Base-by-base conservation (phyloP, 129 eudicot species). In the Gnaphalium uliginosum region DNA sequence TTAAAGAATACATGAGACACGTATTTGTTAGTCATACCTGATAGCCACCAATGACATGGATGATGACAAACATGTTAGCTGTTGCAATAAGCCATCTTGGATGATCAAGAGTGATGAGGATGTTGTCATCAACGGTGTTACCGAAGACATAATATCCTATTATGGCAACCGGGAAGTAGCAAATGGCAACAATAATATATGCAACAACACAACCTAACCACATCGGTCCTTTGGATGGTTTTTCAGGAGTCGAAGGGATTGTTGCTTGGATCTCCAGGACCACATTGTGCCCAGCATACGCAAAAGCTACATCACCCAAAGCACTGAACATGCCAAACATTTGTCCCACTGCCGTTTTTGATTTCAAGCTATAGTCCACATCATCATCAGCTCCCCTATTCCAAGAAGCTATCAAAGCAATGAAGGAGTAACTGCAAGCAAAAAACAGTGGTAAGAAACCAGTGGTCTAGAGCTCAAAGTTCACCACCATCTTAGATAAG, bases 221-320 rank as follows among this genome's bases (percentile, higher is more conserved):
- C 93, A 90, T 90, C 1, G 93, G 83, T 8, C 53, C 77, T 81
- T 86, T 86, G 15, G 93, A 90, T 3, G 93, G 89, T 30, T 69
- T 84, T 71, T 86, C 96, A 0, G 93, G 89, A 6, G 93, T 88
- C 4, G 96, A 90, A 74, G 96, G 93, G 54, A 90, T 84, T n/a
- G 93, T 90, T n/a, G 96, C 96, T 76, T 90, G 93, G 77, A 90
- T 90, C 48, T 90, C 96, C 66, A 90, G 66, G 58, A 87, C 96
- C 24, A 90, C 96, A 73, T 81, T 87, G 79, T 91, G 94, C 2
- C 94, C 94, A 4, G 91, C 94, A 51, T 80, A 91, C 6, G 97
- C 89, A 25, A 91, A 88, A 1, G 91, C 90, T 35, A 91, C 69
- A 26, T 81, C 86, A 8, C 96, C 96, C 79, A 90, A 81, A 8